Evolutionary conservation across 1,139 yeast species (phyloP).

Genomic region (Casaregolazyma suthepensis): DNA sequence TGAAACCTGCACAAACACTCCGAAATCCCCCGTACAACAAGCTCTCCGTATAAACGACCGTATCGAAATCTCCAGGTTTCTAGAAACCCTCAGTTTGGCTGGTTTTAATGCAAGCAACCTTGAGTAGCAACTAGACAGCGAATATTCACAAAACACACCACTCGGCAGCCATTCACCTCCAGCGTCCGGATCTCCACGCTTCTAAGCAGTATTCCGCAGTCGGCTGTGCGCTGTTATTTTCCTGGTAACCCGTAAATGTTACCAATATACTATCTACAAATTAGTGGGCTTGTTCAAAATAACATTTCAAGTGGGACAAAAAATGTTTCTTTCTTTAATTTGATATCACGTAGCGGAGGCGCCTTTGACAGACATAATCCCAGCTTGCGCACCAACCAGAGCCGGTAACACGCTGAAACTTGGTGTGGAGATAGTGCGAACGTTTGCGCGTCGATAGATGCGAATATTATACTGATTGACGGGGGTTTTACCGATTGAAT

Average conservation of each 20-base stretch:
- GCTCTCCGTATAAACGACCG: neutral
- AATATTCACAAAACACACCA: neutral
- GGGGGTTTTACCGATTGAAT: neutral
- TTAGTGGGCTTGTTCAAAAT: neutral
- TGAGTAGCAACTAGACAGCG: neutral
- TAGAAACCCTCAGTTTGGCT: neutral
- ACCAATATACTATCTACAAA: neutral
- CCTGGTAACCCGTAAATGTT: neutral
- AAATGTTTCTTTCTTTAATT: neutral
- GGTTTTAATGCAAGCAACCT: neutral
- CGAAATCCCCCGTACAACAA: neutral
- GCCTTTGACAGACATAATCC: neutral
- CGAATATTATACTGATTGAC: neutral
- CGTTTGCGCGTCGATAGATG: conserved; percentile 16
- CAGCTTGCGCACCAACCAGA: conserved; percentile 6
- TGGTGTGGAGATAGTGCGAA: conserved; percentile 13
- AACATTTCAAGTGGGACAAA: neutral
- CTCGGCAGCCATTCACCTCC: neutral
- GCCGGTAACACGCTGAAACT: conserved; percentile 14
- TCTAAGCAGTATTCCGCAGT: neutral
- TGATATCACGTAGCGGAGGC: neutral
- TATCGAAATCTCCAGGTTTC: neutral
- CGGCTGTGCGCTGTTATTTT: neutral
- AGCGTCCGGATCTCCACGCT: neutral
- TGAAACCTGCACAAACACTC: neutral